These are phyloP conservation scores for Puccinia coronata DNA, from an alignment of 1,284 basidiomycete species.

Conservation along the genomic window DNA sequence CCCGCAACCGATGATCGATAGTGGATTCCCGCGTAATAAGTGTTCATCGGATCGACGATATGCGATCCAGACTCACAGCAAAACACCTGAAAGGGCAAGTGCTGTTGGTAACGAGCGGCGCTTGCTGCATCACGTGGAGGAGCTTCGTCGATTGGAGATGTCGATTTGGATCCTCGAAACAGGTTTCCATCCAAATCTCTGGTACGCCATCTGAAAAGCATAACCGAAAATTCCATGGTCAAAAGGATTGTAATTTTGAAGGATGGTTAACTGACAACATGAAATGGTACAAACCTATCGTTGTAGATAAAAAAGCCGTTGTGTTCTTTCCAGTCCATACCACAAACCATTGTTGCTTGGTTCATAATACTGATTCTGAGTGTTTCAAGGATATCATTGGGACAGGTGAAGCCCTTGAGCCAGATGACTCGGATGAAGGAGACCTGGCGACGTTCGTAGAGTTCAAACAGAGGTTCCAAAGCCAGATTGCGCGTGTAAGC, in stretches of 20 bases:
- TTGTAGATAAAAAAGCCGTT: conserved; percentile 95
- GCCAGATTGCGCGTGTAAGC: conserved; percentile 86
- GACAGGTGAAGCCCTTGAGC: conserved; percentile 96
- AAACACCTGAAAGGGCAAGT: conserved; percentile 93
- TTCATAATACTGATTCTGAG: conserved; percentile 83
- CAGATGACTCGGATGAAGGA: conserved; percentile 85
- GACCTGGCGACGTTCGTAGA: conserved; percentile 72
- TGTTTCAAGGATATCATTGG: conserved; percentile 90
- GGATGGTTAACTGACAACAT: neutral
- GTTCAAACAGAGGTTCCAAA: conserved; percentile 82
- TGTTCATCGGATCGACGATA: conserved; percentile 86
- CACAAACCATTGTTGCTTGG: conserved; percentile 91
- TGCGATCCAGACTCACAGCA: conserved; percentile 96
- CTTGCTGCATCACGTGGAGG: conserved; percentile 81
- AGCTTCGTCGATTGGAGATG: conserved; percentile 81
- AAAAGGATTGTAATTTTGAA: neutral
- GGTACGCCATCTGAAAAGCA: conserved; percentile 76
- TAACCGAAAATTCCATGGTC: neutral
- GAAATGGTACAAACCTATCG: conserved; percentile 69
- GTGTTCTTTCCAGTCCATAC: conserved; percentile 98
- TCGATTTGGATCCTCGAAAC: conserved; percentile 89
- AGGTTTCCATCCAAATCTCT: conserved; percentile 93
- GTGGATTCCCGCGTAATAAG: conserved; percentile 80
- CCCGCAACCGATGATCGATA: conserved; percentile 71
- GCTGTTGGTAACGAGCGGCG: conserved; percentile 77